Conservation (phyloP, 345 rosid genomes). For the Excoecaria cochinchinensis region DNA sequence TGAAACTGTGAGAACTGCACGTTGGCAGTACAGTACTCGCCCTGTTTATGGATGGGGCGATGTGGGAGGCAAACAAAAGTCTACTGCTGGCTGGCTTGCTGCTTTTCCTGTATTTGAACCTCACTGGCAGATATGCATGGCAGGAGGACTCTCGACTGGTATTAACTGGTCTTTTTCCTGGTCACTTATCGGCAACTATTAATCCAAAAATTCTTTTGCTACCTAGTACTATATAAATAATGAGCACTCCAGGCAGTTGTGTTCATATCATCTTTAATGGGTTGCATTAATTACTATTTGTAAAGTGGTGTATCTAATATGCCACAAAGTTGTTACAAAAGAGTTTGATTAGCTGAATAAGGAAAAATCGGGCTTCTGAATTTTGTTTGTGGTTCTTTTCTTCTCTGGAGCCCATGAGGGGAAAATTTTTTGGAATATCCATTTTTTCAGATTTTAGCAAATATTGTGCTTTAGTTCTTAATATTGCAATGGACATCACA, state of each 20-base stretch:
- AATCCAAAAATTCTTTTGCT: not conserved
- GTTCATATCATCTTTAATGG: not conserved
- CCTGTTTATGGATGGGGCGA: conserved; percentile 95
- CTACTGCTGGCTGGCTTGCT: conserved; percentile 98
- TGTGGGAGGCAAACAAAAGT: conserved; percentile 73
- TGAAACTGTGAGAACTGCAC: conserved; percentile 71
- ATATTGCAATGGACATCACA: not conserved
- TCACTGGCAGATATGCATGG: conserved; percentile 99
- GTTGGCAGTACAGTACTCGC: conserved; percentile 94
- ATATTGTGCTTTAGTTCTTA: not conserved
- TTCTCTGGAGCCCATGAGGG: not conserved
- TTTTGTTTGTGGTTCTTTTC: conserved; percentile 2
- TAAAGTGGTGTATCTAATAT: not conserved
- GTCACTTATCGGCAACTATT: conserved; percentile 9
- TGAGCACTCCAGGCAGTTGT: not conserved
- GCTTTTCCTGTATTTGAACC: conserved; percentile 98
- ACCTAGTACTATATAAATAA: not conserved
- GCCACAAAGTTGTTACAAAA: not conserved
- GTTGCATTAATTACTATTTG: not conserved
- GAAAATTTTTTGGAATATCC: not conserved
- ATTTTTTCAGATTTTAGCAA: not conserved
- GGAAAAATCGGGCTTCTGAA: not conserved
- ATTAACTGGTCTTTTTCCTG: conserved; percentile 24
- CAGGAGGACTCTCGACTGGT: conserved; percentile 97
- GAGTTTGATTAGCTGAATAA: not conserved